These are phyloP conservation scores for Saprolegnia diclina DNA, from an alignment of 352 stramenopile species.

Conservation along the genomic window DNA sequence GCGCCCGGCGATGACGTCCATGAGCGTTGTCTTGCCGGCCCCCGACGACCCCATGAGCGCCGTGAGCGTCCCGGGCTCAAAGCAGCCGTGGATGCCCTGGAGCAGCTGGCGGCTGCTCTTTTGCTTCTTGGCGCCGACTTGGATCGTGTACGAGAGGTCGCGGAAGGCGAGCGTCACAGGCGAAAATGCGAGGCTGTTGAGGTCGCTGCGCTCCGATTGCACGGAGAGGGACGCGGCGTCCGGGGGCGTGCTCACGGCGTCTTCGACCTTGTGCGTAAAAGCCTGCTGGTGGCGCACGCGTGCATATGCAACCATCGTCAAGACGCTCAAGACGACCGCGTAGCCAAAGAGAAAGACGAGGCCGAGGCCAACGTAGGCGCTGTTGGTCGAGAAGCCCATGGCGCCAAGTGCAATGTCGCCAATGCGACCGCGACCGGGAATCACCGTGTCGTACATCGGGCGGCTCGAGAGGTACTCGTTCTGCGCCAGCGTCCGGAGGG, in stretches of 20 bases:
- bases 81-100: conserved; percentile 27
- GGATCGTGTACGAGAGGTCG: conserved; percentile 39
- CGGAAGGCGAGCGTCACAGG: conserved; percentile 26
- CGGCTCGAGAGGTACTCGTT: conserved; percentile 32
- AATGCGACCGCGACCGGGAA: conserved; percentile 31
- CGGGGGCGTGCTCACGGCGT: neutral
- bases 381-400: conserved; percentile 46
- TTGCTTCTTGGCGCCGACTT: conserved; percentile 37
- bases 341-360: conserved; percentile 48
- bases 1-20: conserved; percentile 28
- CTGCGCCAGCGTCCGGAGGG: conserved; percentile 7
- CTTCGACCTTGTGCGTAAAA: conserved; percentile 30
- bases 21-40: conserved; percentile 27
- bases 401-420: conserved; percentile 45
- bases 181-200: conserved; percentile 13
- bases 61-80: conserved; percentile 32
- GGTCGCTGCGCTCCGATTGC: neutral
- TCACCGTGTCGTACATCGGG: conserved; percentile 37
- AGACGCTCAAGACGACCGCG: conserved; percentile 41
- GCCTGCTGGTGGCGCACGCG: conserved; percentile 46
- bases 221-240: neutral
- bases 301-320: conserved; percentile 45
- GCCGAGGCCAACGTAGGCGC: conserved; percentile 48
- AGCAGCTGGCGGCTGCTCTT: conserved; percentile 43
- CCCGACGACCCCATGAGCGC: conserved; percentile 37